phyloP scores from a whole-genome alignment of 495 filamentous ascomycete species.

The Choiromyces venosus region DNA sequence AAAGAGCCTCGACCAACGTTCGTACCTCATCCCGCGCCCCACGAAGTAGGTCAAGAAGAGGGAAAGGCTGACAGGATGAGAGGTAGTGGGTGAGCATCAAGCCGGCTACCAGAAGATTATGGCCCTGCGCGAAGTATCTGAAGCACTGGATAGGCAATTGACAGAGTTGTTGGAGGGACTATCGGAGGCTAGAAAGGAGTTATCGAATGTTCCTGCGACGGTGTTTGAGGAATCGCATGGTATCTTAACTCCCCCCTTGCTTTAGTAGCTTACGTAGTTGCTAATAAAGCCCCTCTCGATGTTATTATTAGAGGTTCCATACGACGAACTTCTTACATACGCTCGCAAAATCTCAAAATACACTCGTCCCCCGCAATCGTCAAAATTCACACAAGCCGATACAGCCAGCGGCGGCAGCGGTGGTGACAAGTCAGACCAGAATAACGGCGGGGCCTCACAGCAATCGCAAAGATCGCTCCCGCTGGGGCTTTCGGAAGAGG shows the following conservation, averaged over 20 bases:
- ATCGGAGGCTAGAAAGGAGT: slow-evolving; percentile 61
- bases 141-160: slow-evolving; percentile 57
- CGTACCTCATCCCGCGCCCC: slow-evolving; percentile 16
- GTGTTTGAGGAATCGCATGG: slow-evolving; percentile 45
- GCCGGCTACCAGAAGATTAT: slow-evolving; percentile 59
- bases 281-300: slow-evolving; percentile 24
- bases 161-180: slow-evolving; percentile 56
- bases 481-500: slow-evolving; percentile 37
- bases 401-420: slow-evolving; percentile 40
- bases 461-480: slow-evolving; percentile 16
- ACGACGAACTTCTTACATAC: slow-evolving; percentile 63
- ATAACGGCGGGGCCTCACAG: slow-evolving; percentile 32
- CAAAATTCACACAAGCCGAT: slow-evolving; percentile 41
- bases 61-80: background rate
- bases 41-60: background rate
- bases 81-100: slow-evolving; percentile 61
- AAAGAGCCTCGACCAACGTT: slow-evolving; percentile 56
- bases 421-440: slow-evolving; percentile 27
- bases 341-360: slow-evolving; percentile 68
- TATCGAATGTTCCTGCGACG: slow-evolving; percentile 55
- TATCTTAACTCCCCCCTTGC: background rate
- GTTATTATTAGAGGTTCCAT: slow-evolving; percentile 49
- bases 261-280: slow-evolving; percentile 12
- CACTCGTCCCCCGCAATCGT: slow-evolving; percentile 61
- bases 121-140: slow-evolving; percentile 56